Base-by-base conservation (phyloP, 129 eudicot genomes). In the Ambrosia trifida region DNA sequence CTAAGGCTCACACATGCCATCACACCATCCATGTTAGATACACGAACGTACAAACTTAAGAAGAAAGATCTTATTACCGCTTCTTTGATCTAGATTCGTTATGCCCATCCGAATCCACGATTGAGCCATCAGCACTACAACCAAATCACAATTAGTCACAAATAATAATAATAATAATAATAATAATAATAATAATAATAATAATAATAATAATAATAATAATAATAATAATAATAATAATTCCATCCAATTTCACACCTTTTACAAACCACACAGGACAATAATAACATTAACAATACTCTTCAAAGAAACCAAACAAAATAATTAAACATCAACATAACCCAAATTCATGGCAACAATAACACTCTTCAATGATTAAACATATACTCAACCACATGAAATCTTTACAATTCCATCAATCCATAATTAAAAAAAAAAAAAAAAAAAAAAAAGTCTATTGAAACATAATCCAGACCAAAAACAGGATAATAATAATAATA, bases 51-150 rank as follows among this genome's bases (percentile, higher is more conserved):
- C 6, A 40, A 75, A 49, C 54, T 68, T 43, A 50, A 46, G 9
- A 68, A 57, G 66, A 40, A 64, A 63, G 38, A 17, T 18, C 24
- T 61, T 13, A 40, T 57, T 83, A 90, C 97, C 97, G 74, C 66
- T 90, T 90, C 65, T 90, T 90, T 10, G 91, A 79, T 74, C 89
- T 77, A 66, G 81, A 46, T 49, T 85, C 91, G 69, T 83, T 83
- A 40, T 11, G 83, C 1, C 64, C 73, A 66, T 87, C 86, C 54
- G 89, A 78, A 40, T 83, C 89, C 75, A 78, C 86, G 62, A 79
- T 68, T 30, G 97, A 85, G 52, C 88, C 89, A 62, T 87, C 91
- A 59, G 63, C 78, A 83, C 97, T 90, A 68, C 24, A 72, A 30
- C 61, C 40, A 71, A 50, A 72, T 24, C 40, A 46, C 43, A 57